A percentile compares a stretch with the other conserved stretches of the same genome.
phyloP scores from a whole-genome alignment of 2,329 filamentous ascomycete species.

The Verticillium klebahnii region DNA sequence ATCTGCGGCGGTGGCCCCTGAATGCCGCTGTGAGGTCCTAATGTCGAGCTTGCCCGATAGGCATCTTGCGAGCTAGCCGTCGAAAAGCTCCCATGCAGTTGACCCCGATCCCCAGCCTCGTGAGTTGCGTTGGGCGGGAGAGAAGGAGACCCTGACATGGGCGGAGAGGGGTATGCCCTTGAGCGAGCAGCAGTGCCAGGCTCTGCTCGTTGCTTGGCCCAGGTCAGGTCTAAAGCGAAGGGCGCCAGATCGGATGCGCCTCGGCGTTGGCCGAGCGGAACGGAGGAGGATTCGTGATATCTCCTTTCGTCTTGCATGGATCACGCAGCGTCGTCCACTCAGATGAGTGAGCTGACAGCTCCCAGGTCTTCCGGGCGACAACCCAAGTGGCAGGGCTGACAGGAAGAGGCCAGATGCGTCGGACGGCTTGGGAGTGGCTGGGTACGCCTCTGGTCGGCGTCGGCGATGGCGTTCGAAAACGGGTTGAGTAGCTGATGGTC shows the following conservation, averaged over 20 bases:
- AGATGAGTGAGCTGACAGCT: neutral
- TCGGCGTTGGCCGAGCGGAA: slow-evolving; percentile 55
- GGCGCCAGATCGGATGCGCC: slow-evolving; percentile 50
- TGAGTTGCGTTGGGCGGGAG: slow-evolving; percentile 54
- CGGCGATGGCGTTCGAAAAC: neutral
- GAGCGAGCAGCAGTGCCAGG: slow-evolving; percentile 48
- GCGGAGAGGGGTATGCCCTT: slow-evolving; percentile 65
- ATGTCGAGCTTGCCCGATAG: slow-evolving; percentile 35
- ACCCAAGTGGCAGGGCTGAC: slow-evolving; percentile 13
- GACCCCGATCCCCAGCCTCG: slow-evolving; percentile 52
- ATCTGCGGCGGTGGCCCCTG: slow-evolving; percentile 16
- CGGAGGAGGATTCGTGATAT: slow-evolving; percentile 36
- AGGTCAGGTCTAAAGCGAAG: slow-evolving; percentile 51
- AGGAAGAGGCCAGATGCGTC: neutral
- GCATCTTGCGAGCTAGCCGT: slow-evolving; percentile 42
- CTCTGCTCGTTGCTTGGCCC: slow-evolving; percentile 45
- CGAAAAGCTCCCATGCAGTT: slow-evolving; percentile 37
- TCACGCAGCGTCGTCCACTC: slow-evolving; percentile 19
- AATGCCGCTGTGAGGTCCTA: slow-evolving; percentile 30
- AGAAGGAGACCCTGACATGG: slow-evolving; percentile 67
- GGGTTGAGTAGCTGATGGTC: neutral
- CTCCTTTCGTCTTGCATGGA: slow-evolving; percentile 53
- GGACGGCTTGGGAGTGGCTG: neutral
- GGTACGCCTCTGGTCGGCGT: neutral
- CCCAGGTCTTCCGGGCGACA: neutral